Base-by-base conservation (phyloP, 2,329 filamentous ascomycete species). In the Calonectria pseudoturangicola region DNA sequence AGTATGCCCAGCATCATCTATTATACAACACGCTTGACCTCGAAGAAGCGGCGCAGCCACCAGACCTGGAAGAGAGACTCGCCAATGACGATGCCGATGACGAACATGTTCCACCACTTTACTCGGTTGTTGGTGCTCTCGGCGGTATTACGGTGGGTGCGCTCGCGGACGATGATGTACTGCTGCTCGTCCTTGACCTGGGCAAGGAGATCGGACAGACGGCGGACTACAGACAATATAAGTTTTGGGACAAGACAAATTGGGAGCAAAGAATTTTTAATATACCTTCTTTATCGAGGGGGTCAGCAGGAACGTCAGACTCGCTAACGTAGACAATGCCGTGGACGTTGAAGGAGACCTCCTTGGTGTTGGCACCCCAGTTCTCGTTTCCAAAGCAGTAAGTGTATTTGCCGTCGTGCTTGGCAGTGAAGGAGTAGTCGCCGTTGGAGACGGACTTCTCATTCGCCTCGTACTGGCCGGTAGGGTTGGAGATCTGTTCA, bases 381-480 rank as follows among this genome's bases (percentile, higher is more conserved):
- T 97, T 93, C 89, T 98, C 96, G 87, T 99, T 99, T 86, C 97
- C 97, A 88, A 99, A 99, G 92, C 97, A 99, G 92, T 99, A 99
- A 71, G 91, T 88, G 88, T 94, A 98, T 87, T 94, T 95, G 77
- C 97, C 97, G 84, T 99, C 96, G 82, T 92, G 87, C 79, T 90
- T 88, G 65, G 97, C 96, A 47, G 92, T 93, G 86, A 99, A 98
- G 71, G 94, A 94, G 88, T 97, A 95, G 86, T 98, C 96, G 83
- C 97, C 97, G 80, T 94, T 96, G 75, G 96, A 96, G 72, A 97
- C 91, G 73, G 91, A 89, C 85, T 93, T 94, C 83, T 97, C 92
- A 85, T 95, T 93, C 81, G 94, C 89, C 83, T 97, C 92, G 87
- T 95, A 94, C 82, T 91, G 89, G 82, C 92, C 92, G 66, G 87